Percentiles rank a stretch among this genome's conserved stretches.
Conservation (phyloP, 2,329 filamentous ascomycete species). For the Colletotrichum navitas region DNA sequence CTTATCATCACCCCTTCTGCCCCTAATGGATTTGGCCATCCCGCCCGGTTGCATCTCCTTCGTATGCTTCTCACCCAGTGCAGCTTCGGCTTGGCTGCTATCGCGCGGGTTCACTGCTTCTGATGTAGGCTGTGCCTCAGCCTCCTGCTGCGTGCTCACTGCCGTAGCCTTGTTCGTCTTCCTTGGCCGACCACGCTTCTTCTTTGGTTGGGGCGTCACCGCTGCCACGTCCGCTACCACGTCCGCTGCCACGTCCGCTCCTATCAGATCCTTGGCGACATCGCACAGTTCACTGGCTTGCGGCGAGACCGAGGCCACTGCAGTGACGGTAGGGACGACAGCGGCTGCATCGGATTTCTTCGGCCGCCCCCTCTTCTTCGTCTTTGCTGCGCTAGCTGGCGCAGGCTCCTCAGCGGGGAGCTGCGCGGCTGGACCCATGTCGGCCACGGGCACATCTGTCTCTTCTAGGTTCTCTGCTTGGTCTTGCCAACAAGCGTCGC, state of each 20-base stretch:
- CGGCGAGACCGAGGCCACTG: not conserved
- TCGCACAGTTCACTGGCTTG: slow-evolving; percentile 1
- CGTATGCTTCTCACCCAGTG: not conserved
- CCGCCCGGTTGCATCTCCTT: not conserved
- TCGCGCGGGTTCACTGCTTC: not conserved
- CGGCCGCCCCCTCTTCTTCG: slow-evolving; percentile 42
- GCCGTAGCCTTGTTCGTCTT: slow-evolving; percentile 49
- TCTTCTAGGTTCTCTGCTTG: slow-evolving; percentile 7
- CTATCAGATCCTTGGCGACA: not conserved
- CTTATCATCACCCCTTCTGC: slow-evolving; percentile 8
- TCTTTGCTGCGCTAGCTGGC: slow-evolving; percentile 2
- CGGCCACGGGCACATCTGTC: slow-evolving; percentile 5
- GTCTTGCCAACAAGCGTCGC: slow-evolving; percentile 35
- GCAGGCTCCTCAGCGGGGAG: not conserved
- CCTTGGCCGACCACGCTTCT: slow-evolving; percentile 55
- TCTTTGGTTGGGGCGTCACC: slow-evolving; percentile 31
- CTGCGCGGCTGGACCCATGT: slow-evolving; percentile 17
- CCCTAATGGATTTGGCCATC: slow-evolving; percentile 1
- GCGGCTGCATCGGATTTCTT: slow-evolving; percentile 24
- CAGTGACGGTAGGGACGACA: not conserved
- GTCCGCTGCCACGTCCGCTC: slow-evolving; percentile 18
- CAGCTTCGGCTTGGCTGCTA: not conserved
- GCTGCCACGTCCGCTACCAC: slow-evolving; percentile 20
- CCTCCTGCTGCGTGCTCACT: slow-evolving; percentile 33
- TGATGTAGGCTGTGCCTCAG: slow-evolving; percentile 7